These are phyloP conservation scores for Kuraishia cidri DNA, from an alignment of 805 yeast species.

Conservation along the genomic window DNA sequence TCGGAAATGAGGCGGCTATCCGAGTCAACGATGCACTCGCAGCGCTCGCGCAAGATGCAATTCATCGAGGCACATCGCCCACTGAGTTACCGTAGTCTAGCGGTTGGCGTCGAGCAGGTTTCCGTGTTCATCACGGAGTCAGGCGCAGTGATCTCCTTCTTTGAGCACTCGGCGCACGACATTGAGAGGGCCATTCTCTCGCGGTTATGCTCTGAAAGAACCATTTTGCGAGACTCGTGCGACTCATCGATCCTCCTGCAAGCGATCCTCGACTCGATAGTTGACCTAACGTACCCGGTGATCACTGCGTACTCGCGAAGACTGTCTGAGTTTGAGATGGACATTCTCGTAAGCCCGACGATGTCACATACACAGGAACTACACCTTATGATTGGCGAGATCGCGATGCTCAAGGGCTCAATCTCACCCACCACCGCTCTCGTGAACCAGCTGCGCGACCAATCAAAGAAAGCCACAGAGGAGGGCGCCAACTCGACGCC, in stretches of 20 bases:
- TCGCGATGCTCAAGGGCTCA: slow-evolving; percentile 34
- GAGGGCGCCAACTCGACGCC: background rate
- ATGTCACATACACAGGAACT: slow-evolving; percentile 41
- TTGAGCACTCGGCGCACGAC: slow-evolving; percentile 47
- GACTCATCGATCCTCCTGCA: slow-evolving; percentile 46
- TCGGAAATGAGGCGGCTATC: slow-evolving; percentile 22
- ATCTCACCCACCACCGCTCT: slow-evolving; percentile 38
- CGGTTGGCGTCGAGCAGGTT: slow-evolving; percentile 48
- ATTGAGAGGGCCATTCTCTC: slow-evolving; percentile 42
- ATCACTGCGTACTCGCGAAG: slow-evolving; percentile 40
- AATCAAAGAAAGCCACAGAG: slow-evolving; percentile 12
- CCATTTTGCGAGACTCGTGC: slow-evolving; percentile 39
- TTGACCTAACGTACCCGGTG: slow-evolving; percentile 45
- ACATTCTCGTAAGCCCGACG: slow-evolving; percentile 39
- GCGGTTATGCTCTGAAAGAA: slow-evolving; percentile 33
- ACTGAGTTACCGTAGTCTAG: slow-evolving; percentile 27
- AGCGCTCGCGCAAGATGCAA: slow-evolving; percentile 12
- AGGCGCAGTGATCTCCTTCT: slow-evolving; percentile 42
- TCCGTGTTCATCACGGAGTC: slow-evolving; percentile 36
- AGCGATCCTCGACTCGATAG: slow-evolving; percentile 43
- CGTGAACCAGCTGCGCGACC: slow-evolving; percentile 34
- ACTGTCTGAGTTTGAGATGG: slow-evolving; percentile 40
- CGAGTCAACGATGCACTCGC: slow-evolving; percentile 17
- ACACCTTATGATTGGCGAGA: slow-evolving; percentile 44
- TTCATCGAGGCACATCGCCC: slow-evolving; percentile 33